These are phyloP conservation scores for Hebeloma cylindrosporum DNA, from an alignment of 768 basidiomycete species.

Conservation along the genomic window DNA sequence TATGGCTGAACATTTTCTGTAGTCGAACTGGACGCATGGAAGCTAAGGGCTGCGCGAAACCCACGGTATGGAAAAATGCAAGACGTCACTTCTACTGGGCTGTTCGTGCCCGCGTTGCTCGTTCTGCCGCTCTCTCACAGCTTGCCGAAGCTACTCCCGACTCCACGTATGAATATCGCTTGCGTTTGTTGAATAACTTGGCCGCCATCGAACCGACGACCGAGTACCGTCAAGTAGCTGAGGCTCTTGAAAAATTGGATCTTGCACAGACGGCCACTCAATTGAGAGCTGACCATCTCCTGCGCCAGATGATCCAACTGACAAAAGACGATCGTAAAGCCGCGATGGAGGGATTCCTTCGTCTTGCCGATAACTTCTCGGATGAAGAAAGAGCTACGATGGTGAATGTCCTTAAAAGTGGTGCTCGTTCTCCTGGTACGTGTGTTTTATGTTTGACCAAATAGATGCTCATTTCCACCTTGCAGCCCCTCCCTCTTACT, in stretches of 20 bases:
- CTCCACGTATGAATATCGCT: constrained; percentile 64
- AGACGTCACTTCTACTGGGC: constrained; percentile 95
- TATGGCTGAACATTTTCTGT: constrained; percentile 14
- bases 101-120: constrained; percentile 77
- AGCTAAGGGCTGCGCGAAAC: constrained; percentile 92
- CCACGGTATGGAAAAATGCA: constrained; percentile 84
- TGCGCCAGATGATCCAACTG: constrained; percentile 63
- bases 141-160: constrained; percentile 74
- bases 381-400: constrained; percentile 70
- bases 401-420: constrained; percentile 58
- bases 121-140: constrained; percentile 59
- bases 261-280: constrained; percentile 59
- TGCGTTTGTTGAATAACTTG: constrained; percentile 61
- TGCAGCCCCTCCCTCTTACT: constrained; percentile 40
- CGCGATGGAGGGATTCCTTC: constrained; percentile 69
- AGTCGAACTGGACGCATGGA: constrained; percentile 96
- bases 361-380: constrained; percentile 69
- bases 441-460: constrained; percentile 10
- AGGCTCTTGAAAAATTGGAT: constrained; percentile 71
- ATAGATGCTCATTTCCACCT: constrained; percentile 7
- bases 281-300: constrained; percentile 68
- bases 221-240: constrained; percentile 57
- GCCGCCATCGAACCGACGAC: constrained; percentile 52
- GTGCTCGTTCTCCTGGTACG: constrained; percentile 59
- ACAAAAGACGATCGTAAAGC: constrained; percentile 77